Conservation (phyloP, 768 basidiomycete genomes). For the Psilocybe cubensis region DNA sequence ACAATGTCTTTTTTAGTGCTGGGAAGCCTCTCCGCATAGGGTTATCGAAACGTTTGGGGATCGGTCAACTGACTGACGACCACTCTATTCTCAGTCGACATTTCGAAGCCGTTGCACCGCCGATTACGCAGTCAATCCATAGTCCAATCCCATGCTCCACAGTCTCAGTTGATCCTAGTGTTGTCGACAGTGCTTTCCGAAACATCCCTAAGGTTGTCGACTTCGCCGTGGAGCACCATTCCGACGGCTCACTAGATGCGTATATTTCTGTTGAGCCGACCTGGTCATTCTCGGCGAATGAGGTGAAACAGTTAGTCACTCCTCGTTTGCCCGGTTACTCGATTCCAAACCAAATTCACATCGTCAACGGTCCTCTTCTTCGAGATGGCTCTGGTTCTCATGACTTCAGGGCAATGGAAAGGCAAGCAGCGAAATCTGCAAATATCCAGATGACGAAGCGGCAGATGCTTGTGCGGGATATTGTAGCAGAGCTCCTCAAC, state of each 20-base stretch:
- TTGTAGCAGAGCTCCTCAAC: constrained; percentile 36
- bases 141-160: constrained; percentile 40
- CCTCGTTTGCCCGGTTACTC: constrained; percentile 40
- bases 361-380: constrained; percentile 30
- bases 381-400: constrained; percentile 23
- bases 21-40: constrained; percentile 53
- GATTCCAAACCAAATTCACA: constrained; percentile 39
- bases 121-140: constrained; percentile 33
- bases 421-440: constrained; percentile 20
- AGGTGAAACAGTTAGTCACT: constrained; percentile 25
- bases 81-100: constrained; percentile 40
- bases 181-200: constrained; percentile 30
- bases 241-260: constrained; percentile 38
- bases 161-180: constrained; percentile 32
- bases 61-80: constrained; percentile 38
- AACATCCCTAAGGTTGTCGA: constrained; percentile 34
- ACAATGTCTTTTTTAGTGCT: constrained; percentile 26
- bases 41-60: constrained; percentile 42
- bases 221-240: constrained; percentile 33
- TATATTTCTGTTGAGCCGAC: constrained; percentile 34
- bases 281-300: constrained; percentile 19
- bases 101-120: constrained; percentile 40
- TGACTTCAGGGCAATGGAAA: constrained; percentile 36
- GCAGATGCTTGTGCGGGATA: constrained; percentile 38
- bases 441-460: constrained; percentile 30